These are phyloP conservation scores for Aspergillus sp. DNA, from an alignment of 2,329 filamentous ascomycete species.

Conservation along the genomic window DNA sequence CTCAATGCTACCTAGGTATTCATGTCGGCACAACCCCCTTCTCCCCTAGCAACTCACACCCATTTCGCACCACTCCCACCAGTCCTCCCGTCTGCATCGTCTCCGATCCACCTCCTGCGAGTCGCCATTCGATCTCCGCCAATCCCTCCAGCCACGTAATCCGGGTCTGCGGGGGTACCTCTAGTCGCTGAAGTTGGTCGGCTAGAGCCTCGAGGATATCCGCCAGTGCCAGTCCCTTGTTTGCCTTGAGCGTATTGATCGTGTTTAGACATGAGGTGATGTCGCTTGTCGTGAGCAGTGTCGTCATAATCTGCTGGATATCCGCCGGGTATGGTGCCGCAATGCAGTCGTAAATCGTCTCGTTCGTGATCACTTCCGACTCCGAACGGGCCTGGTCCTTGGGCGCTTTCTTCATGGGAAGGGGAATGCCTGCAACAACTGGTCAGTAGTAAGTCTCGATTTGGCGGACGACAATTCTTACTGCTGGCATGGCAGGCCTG, in stretches of 20 bases:
- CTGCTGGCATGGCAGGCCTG: constrained; percentile 96
- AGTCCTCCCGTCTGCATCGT: constrained; percentile 87
- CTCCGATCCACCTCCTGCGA: constrained; percentile 85
- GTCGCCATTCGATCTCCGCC: constrained; percentile 86
- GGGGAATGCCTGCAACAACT: constrained; percentile 58
- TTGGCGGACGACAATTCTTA: constrained; percentile 38
- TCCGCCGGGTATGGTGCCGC: constrained; percentile 90
- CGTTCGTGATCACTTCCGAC: constrained; percentile 84
- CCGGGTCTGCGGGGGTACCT: constrained; percentile 82
- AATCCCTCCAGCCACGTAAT: constrained; percentile 89
- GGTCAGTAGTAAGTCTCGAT: background rate
- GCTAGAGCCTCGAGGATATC: constrained; percentile 87
- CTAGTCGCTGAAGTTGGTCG: constrained; percentile 76
- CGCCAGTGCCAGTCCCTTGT: constrained; percentile 82
- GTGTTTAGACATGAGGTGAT: constrained; percentile 86
- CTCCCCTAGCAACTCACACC: constrained; percentile 69
- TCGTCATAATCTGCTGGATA: constrained; percentile 78
- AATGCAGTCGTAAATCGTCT: constrained; percentile 94
- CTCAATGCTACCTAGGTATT: background rate
- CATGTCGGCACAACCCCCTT: constrained; percentile 17
- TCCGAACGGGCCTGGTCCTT: constrained; percentile 58
- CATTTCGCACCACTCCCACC: constrained; percentile 82
- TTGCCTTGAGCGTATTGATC: constrained; percentile 80
- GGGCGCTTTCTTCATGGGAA: constrained; percentile 59
- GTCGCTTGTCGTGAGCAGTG: constrained; percentile 78